Base-by-base conservation (phyloP, 2,329 filamentous ascomycete species). In the Mycogone perniciosa region DNA sequence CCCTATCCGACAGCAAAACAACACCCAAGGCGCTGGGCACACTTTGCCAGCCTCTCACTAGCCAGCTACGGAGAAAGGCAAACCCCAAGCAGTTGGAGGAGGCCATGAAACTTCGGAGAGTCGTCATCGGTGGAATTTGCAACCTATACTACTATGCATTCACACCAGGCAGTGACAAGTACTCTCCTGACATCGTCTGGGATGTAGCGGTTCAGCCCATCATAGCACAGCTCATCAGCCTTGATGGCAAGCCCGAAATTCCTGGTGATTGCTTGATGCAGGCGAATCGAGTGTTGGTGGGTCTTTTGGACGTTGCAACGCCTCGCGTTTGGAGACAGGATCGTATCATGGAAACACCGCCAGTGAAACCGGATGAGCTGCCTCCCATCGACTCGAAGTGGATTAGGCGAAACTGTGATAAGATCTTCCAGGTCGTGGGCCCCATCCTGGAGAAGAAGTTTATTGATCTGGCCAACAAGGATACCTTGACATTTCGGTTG, bases 131-230 rank as follows among this genome's bases (percentile, higher is more conserved):
- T 9, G 87, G 86, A 48, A 83, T 95, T 51, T 87, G 86, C 66
- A 89, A 85, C 50, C 75, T 97, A 1, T 79, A 89, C 8, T 95
- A 96, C 66, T 95, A 95, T 64, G 75, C 84, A 3, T 83, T 95
- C 61, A 84, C 83, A 50, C 91, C 92, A 1, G 80, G 78, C 9
- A 78, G 82, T 10, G 77, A 81, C 7, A 70, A 76, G 37, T 71
- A 76, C n/a, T 80, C 89, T 51, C 74, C 89, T 3, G 88, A 95
- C 57, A 69, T 76, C 1, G 84, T 86, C 46, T 99, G 93, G 93
- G 84, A 89, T 55, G 73, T 81, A 31, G 87, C 85, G 56, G 79
- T 96, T 7, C 74, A 75, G 20, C 77, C 78, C 3, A 71, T 93
- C 1, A 76, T 92, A 27, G 68, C 73, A 7, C 76, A 76, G 44